A percentile compares a stretch with the other conserved stretches of the same genome.
Evolutionary conservation across 2,329 filamentous ascomycete genomes (phyloP).

Genomic region (Talaromyces piceae): DNA sequence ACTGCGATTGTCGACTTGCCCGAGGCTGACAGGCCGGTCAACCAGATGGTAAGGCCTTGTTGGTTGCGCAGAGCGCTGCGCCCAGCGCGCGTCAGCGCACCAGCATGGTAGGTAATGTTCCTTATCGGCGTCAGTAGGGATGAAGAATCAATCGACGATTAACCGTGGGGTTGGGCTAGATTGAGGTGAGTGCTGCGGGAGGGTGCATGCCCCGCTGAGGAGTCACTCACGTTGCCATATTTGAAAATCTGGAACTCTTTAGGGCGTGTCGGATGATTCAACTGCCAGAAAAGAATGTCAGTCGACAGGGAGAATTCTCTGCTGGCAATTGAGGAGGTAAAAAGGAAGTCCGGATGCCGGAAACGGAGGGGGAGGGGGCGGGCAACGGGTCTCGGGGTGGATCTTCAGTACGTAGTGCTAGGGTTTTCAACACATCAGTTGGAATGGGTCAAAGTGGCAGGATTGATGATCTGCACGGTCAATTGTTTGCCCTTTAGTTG

Average conservation of each 20-base stretch:
- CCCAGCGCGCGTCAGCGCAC: slow-evolving; percentile 35
- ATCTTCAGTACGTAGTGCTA: background rate
- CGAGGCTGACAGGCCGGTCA: slow-evolving; percentile 90
- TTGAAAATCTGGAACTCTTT: background rate
- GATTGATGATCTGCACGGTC: too few relatives aligned
- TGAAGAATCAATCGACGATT: background rate
- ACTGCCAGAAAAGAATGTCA: background rate
- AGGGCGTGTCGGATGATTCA: background rate
- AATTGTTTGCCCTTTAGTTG: too few relatives aligned
- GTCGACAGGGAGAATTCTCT: too few relatives aligned
- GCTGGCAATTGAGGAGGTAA: background rate
- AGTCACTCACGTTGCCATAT: slow-evolving; percentile 12
- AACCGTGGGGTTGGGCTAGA: too few relatives aligned
- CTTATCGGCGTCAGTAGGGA: slow-evolving; percentile 18
- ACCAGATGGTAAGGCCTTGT: slow-evolving; percentile 91
- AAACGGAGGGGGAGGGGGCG: background rate
- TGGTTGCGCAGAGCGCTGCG: slow-evolving; percentile 58
- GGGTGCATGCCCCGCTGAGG: background rate
- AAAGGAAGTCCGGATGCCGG: background rate
- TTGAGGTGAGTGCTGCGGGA: background rate
- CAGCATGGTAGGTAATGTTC: slow-evolving; percentile 42
- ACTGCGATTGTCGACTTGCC: slow-evolving; percentile 97
- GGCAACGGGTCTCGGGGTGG: background rate
- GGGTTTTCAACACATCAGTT: too few relatives aligned
- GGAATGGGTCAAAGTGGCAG: too few relatives aligned